phyloP scores from a whole-genome alignment of 2,329 filamentous ascomycete genomes.

The Colletotrichum costaricense region DNA sequence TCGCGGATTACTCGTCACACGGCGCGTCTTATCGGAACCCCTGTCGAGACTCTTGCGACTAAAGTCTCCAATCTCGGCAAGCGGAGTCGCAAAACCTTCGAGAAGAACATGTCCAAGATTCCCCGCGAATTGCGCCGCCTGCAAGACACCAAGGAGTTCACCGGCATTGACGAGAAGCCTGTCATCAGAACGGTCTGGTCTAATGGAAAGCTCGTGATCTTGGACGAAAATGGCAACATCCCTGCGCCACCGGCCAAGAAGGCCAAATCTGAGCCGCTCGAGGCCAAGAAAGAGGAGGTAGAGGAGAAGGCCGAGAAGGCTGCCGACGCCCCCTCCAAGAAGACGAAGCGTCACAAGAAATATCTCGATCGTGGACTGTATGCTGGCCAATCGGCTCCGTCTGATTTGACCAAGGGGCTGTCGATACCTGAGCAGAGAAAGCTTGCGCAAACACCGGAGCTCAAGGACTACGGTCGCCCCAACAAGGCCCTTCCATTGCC shows the following conservation, averaged over 20 bases:
- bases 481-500: conserved; percentile 77
- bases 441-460: conserved; percentile 59
- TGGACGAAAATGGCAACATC: conserved; percentile 50
- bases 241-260: conserved; percentile 42
- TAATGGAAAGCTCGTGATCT: conserved; percentile 71
- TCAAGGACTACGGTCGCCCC: conserved; percentile 56
- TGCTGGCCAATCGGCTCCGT: conserved; percentile 77
- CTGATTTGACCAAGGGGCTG: conserved; percentile 60
- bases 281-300: conserved; percentile 38
- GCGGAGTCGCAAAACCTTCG: conserved; percentile 65
- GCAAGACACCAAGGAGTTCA: conserved; percentile 72
- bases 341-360: conserved; percentile 71
- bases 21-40: conserved; percentile 57
- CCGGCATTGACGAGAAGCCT: conserved; percentile 67
- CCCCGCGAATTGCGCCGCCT: conserved; percentile 70
- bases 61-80: conserved; percentile 70
- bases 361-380: conserved; percentile 89
- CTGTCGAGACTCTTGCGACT: conserved; percentile 55
- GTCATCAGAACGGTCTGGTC: conserved; percentile 71
- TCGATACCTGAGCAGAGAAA: conserved; percentile 62
- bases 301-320: conserved; percentile 51
- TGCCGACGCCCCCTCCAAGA: conserved; percentile 44
- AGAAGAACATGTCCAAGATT: conserved; percentile 59
- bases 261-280: conserved; percentile 39
- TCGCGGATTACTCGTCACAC: conserved; percentile 51